Base-by-base conservation (phyloP, 805 yeast species). In the Trichomonascus vanleenenianus region DNA sequence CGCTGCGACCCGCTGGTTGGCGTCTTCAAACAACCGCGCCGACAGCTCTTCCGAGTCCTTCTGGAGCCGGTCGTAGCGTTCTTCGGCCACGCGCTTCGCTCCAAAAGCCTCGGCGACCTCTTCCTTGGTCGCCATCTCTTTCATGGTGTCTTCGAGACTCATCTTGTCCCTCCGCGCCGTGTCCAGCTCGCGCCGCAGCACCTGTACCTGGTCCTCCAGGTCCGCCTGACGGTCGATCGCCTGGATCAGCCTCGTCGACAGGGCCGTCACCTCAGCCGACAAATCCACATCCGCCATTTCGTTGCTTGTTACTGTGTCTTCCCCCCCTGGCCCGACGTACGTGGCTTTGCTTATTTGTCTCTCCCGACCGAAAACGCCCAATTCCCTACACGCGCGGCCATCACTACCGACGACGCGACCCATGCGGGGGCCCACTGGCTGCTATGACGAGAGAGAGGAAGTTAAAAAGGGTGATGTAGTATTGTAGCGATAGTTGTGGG, bases 1-100 rank as follows among this genome's bases (percentile, higher is more conserved):
- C 50, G 80, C 77, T 42, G 83, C 77, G 6, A 87, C 96, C 86
- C 85, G 84, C 40, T 73, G 73, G 59, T 85, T 85, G 20, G 96
- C 96, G 59, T 86, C 91, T 50, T 77, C 81, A 59, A 87, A 87
- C 41, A 87, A 66, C 2, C 86, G 78, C 1, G 81, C 87, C 1
- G 88, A 76, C 41, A 87, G 64, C 39, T 86, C 95, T 58, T 83
- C 91, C 39, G 85, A 85, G 60, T 87, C 96, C 18, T 72, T 76
- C 50, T 81, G 74, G 40, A 85, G 63, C 48, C 74, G 71, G 39
- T 73, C 67, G 11, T 76, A 80, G 53, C 81, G 83, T 7, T 63
- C 65, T 50, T 80, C 82, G 0, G 86, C 81, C 2, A 60, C 68
- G 6, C 56, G 60, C 50, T 75, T 74, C 15, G 39, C 33, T 36